phyloP scores from a whole-genome alignment of 2,329 filamentous ascomycete species.

The Aspergillus sp. region DNA sequence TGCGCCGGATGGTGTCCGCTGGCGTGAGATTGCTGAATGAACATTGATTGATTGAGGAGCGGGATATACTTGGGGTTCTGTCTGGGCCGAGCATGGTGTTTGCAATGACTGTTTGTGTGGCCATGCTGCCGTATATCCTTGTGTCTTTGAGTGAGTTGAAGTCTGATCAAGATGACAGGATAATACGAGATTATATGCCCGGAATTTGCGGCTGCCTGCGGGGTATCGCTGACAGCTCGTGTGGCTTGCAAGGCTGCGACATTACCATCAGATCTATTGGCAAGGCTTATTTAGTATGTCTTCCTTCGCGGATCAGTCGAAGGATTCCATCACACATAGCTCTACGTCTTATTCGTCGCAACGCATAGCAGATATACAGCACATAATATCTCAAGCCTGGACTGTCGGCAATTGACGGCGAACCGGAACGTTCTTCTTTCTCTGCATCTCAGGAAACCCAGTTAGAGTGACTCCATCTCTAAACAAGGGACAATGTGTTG shows the following conservation, averaged over 20 bases:
- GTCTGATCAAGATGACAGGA: too few relatives aligned
- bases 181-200: too few relatives aligned
- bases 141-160: too few relatives aligned
- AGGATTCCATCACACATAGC: too few relatives aligned
- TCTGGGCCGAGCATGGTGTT: background rate
- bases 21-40: slow-evolving; percentile 13
- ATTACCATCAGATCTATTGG: too few relatives aligned
- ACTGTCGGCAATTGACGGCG: background rate
- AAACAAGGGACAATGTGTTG: slow-evolving; percentile 7
- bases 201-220: too few relatives aligned
- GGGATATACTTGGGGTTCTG: background rate
- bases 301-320: too few relatives aligned
- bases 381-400: background rate
- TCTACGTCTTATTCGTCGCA: too few relatives aligned
- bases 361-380: background rate
- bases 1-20: slow-evolving; percentile 11
- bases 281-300: too few relatives aligned
- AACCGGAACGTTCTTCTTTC: background rate
- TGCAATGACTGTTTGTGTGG: background rate
- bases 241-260: too few relatives aligned
- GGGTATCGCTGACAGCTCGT: too few relatives aligned
- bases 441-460: background rate
- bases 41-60: slow-evolving; percentile 10
- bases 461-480: background rate
- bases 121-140: background rate